A percentile compares a stretch with the other conserved stretches of the same genome.
Evolutionary conservation across 768 basidiomycete genomes (phyloP).

Genomic region (Sarcomyxa edulis): DNA sequence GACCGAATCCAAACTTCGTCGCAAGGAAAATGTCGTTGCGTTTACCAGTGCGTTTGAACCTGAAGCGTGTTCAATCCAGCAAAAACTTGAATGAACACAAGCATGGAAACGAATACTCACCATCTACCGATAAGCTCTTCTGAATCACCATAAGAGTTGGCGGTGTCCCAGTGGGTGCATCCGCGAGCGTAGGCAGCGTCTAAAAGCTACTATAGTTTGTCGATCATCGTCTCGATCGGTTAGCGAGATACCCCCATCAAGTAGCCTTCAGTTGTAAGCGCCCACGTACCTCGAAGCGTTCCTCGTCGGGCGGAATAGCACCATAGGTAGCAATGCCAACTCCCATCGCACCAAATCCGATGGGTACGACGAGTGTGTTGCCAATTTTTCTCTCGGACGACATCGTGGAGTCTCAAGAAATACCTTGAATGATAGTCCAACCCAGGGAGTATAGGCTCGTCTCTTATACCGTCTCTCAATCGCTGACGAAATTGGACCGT

Average conservation of each 20-base stretch:
- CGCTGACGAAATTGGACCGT: too few relatives aligned
- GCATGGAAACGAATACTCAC: too few relatives aligned
- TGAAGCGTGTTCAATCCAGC: too few relatives aligned
- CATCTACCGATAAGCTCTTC: slow-evolving; percentile 13
- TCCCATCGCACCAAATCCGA: slow-evolving; percentile 54
- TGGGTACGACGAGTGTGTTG: slow-evolving; percentile 26
- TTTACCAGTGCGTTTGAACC: slow-evolving; percentile 42
- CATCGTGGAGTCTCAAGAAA: too few relatives aligned
- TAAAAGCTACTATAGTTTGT: too few relatives aligned
- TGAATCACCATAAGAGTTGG: slow-evolving; percentile 39
- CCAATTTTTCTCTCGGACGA: slow-evolving; percentile 34
- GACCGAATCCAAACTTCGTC: slow-evolving; percentile 42
- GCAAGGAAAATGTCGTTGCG: slow-evolving; percentile 47
- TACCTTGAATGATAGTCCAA: too few relatives aligned
- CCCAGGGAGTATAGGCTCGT: too few relatives aligned
- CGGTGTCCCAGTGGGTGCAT: slow-evolving; percentile 45
- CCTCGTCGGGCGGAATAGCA: slow-evolving; percentile 34
- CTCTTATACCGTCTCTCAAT: too few relatives aligned
- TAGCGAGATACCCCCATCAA: too few relatives aligned
- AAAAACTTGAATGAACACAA: too few relatives aligned
- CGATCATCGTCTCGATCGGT: too few relatives aligned
- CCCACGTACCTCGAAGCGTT: slow-evolving; percentile 48
- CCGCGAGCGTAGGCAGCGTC: slow-evolving; percentile 38
- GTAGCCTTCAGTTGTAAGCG: too few relatives aligned
- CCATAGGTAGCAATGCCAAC: slow-evolving; percentile 36